Evolutionary conservation across 75 land plant species (phyloP).

Genomic region (Pinus albicaulis): DNA sequence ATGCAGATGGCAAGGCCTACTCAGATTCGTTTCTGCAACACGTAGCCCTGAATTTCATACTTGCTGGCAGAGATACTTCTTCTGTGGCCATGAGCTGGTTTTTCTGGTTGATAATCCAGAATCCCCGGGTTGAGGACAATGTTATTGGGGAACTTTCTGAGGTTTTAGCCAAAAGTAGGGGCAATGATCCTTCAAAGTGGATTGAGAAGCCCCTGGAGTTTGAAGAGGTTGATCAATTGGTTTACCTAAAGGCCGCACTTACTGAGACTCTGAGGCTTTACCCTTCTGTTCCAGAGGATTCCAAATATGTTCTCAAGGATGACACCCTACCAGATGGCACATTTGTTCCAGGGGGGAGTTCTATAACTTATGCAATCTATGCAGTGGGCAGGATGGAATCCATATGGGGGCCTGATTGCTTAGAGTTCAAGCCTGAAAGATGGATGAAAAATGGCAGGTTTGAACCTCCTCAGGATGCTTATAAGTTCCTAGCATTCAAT

Average conservation of each 20-base stretch:
- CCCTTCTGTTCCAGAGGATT: conserved; percentile 86
- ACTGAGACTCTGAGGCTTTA: conserved; percentile 85
- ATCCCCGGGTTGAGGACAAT: conserved; percentile 50
- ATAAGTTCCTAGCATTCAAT: conserved; percentile 68
- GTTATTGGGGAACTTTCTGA: neutral
- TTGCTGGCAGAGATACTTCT: conserved; percentile 79
- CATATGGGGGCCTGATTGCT: conserved; percentile 68
- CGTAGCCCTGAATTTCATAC: conserved; percentile 46
- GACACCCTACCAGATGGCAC: conserved; percentile 76
- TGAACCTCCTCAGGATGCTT: conserved; percentile 34
- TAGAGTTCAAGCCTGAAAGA: conserved; percentile 68
- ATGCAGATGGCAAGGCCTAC: conserved; percentile 9
- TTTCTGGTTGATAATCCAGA: conserved; percentile 48
- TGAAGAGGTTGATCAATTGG: conserved; percentile 22
- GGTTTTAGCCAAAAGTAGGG: no score
- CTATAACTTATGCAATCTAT: conserved; percentile 57
- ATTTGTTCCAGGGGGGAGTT: conserved; percentile 48
- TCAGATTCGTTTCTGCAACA: conserved; percentile 33
- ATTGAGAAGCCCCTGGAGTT: conserved; percentile 57
- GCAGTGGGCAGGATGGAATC: conserved; percentile 56
- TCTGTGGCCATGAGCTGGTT: conserved; percentile 71
- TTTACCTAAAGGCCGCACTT: conserved; percentile 42
- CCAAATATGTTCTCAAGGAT: conserved; percentile 51
- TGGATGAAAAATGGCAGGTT: conserved; percentile 39
- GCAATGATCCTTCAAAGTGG: conserved; percentile 45